Percentiles rank a stretch among this genome's conserved stretches.
phyloP scores from a whole-genome alignment of 306 rosid species.

The Corylus heterophylla region DNA sequence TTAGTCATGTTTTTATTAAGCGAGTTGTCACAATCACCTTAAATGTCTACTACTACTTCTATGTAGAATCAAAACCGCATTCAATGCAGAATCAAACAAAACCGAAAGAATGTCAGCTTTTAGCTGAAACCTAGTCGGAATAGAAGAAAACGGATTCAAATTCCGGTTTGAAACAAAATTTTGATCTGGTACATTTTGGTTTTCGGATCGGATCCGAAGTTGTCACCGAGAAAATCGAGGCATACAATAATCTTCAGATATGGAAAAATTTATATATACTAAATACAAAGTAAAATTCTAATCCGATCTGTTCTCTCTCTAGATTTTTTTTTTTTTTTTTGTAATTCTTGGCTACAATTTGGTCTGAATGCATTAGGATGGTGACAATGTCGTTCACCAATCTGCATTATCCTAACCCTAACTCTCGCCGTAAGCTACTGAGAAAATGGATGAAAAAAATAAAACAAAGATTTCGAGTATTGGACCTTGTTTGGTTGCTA shows the following conservation, averaged over 20 bases:
- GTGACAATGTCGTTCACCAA: constrained; percentile 28
- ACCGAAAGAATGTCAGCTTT: neutral
- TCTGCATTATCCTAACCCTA: constrained; percentile 31
- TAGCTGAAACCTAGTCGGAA: neutral
- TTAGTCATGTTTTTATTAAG: neutral
- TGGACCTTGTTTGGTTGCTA: neutral
- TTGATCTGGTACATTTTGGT: neutral
- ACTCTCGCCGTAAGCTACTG: constrained; percentile 7
- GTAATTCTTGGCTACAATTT: no score
- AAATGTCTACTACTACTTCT: no score
- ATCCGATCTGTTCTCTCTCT: no score
- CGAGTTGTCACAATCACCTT: no score
- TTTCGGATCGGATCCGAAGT: neutral
- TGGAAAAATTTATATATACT: no score
- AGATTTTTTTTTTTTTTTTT: no score
- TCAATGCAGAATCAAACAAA: neutral
- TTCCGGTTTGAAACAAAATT: no score
- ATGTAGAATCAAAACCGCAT: neutral
- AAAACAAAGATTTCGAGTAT: neutral
- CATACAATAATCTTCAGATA: neutral
- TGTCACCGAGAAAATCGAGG: neutral
- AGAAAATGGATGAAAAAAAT: neutral
- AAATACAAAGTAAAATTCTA: neutral
- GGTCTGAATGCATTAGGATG: neutral
- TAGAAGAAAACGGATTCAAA: no score